phyloP scores from a whole-genome alignment of 2,329 filamentous ascomycete species.

The Exophiala sp. region DNA sequence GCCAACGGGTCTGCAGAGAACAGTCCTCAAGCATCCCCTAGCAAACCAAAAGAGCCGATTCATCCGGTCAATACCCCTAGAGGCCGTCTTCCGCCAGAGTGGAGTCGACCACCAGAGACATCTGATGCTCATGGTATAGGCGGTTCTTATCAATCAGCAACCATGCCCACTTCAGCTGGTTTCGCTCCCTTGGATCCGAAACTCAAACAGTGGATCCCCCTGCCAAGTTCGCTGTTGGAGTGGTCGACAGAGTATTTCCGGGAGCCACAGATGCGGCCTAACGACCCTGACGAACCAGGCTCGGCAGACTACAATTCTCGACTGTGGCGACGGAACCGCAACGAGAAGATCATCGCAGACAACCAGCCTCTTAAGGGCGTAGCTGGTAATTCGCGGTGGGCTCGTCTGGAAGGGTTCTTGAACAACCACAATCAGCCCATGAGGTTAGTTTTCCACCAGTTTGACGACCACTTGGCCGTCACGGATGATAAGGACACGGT shows the following conservation, averaged over 20 bases:
- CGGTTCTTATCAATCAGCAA: conserved; percentile 71
- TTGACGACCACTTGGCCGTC: conserved; percentile 91
- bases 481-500: conserved; percentile 80
- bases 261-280: conserved; percentile 96
- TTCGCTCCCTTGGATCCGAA: conserved; percentile 60
- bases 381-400: conserved; percentile 83
- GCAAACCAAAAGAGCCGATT: conserved; percentile 27
- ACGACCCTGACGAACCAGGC: conserved; percentile 91
- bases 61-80: conserved; percentile 39
- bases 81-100: conserved; percentile 54
- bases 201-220: conserved; percentile 61
- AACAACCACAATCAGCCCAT: conserved; percentile 86
- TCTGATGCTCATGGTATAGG: conserved; percentile 64
- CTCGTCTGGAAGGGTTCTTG: conserved; percentile 74
- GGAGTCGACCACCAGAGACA: conserved; percentile 68
- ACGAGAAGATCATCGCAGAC: conserved; percentile 85
- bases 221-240: conserved; percentile 81
- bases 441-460: conserved; percentile 96
- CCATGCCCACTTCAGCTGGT: conserved; percentile 73
- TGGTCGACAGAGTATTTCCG: conserved; percentile 98
- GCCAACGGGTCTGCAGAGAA: conserved; percentile 35
- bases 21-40: conserved; percentile 28
- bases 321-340: conserved; percentile 86
- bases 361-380: conserved; percentile 91
- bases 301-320: conserved; percentile 95